A percentile compares a stretch with the other conserved stretches of the same genome.
phyloP scores from a whole-genome alignment of 129 eudicot genomes.

The Heracleum sosnowskyi region DNA sequence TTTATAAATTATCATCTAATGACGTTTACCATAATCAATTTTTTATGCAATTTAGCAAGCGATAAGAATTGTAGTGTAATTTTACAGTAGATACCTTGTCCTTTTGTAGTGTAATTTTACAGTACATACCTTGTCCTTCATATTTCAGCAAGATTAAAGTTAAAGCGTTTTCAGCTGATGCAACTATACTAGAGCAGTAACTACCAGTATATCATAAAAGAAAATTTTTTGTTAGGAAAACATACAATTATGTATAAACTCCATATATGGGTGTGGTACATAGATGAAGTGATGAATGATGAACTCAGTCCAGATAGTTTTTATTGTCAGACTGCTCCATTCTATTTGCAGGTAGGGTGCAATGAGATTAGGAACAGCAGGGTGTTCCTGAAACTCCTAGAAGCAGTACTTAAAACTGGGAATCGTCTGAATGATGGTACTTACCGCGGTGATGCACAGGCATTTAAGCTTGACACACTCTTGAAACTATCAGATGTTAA shows the following conservation, averaged over 20 bases:
- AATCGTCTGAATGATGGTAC: constrained; percentile 63
- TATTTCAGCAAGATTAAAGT: background rate
- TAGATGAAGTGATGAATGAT: background rate
- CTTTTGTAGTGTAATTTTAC: too few species aligned
- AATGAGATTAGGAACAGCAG: constrained; percentile 40
- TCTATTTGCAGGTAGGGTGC: constrained; percentile 39
- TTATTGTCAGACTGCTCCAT: background rate
- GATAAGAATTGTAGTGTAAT: background rate
- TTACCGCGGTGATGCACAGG: constrained; percentile 52
- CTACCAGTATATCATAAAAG: background rate
- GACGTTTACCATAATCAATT: background rate
- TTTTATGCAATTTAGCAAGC: background rate
- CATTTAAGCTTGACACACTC: constrained; percentile 58
- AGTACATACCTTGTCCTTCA: background rate
- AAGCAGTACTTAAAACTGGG: constrained; percentile 64
- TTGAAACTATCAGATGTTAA: constrained; percentile 51
- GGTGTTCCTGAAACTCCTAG: constrained; percentile 48
- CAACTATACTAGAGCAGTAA: background rate
- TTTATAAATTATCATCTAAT: background rate
- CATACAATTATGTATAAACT: background rate
- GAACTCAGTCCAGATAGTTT: background rate
- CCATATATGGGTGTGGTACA: background rate
- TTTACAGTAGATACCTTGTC: too few species aligned
- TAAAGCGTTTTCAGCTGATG: background rate
- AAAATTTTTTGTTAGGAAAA: background rate